A percentile compares a stretch with the other conserved stretches of the same genome.
Evolutionary conservation across 2,329 filamentous ascomycete species (phyloP).

Genomic region (Ophiostoma piceae): DNA sequence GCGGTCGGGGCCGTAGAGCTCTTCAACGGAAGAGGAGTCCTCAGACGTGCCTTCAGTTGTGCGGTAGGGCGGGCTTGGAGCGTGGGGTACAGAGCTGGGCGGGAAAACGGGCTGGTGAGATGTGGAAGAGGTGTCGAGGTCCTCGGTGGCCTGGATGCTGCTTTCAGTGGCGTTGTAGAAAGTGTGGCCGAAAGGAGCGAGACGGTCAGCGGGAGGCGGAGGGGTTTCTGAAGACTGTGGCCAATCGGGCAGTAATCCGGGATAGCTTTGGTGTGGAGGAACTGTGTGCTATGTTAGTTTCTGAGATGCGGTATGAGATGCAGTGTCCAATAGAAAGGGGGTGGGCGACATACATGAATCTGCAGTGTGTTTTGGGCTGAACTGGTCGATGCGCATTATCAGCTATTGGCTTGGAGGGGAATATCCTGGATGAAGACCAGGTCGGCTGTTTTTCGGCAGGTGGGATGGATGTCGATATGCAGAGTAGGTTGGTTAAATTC

Average conservation of each 20-base stretch:
- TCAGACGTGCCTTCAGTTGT: constrained; percentile 29
- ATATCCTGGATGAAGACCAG: background rate
- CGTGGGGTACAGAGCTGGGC: constrained; percentile 31
- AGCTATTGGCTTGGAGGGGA: background rate
- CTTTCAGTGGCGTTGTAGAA: constrained; percentile 8
- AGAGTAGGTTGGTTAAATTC: background rate
- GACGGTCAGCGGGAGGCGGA: constrained; percentile 24
- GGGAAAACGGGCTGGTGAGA: background rate
- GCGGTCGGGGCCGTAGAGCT: constrained; percentile 44
- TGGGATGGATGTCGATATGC: background rate
- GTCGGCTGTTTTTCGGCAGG: background rate
- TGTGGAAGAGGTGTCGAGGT: constrained; percentile 26
- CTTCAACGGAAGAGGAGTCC: constrained; percentile 35
- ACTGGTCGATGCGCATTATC: constrained; percentile 3
- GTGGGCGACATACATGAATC: background rate
- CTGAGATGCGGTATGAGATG: background rate
- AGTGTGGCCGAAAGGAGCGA: constrained; percentile 26
- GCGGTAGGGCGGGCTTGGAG: constrained; percentile 38
- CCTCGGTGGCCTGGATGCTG: constrained; percentile 15
- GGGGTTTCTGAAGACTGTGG: constrained; percentile 19
- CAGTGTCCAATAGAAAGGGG: background rate
- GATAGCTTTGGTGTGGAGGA: background rate
- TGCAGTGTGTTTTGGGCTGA: background rate
- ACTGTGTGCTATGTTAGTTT: constrained; percentile 3
- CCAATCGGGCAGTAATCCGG: constrained; percentile 17